phyloP scores from a whole-genome alignment of 192 early-diverging fungal species.

The Coemansia sp. region DNA sequence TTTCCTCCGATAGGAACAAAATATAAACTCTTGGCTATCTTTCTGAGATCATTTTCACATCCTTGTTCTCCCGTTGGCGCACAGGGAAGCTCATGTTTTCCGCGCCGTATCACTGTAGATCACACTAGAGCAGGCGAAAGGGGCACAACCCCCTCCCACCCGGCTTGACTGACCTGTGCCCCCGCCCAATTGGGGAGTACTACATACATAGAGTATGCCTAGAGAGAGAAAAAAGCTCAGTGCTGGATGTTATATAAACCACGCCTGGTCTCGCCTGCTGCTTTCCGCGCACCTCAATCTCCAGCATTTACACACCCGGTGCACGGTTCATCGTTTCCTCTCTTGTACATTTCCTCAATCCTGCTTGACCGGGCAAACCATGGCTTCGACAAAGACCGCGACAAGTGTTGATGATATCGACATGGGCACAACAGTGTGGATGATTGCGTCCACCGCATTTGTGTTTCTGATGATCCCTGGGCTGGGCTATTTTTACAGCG shows the following conservation, averaged over 20 bases:
- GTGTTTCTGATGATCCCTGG: constrained; percentile 79
- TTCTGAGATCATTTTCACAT: background rate
- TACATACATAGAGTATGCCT: too few relatives aligned
- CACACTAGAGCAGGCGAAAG: too few relatives aligned
- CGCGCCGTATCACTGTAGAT: too few relatives aligned
- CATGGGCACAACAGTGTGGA: constrained; percentile 73
- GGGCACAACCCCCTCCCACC: too few relatives aligned
- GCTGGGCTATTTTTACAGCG: constrained; percentile 76
- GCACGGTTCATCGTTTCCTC: too few relatives aligned
- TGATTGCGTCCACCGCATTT: constrained; percentile 66
- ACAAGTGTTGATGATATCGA: constrained; percentile 41
- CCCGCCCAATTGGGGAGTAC: too few relatives aligned
- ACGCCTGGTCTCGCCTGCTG: background rate
- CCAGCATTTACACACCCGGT: background rate
- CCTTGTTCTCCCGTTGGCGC: background rate
- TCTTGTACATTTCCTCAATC: background rate
- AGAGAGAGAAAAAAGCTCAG: background rate
- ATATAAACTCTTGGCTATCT: background rate
- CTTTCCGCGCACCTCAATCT: background rate
- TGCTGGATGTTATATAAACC: background rate
- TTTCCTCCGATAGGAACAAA: constrained; percentile 11
- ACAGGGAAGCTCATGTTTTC: too few relatives aligned
- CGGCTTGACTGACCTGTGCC: background rate
- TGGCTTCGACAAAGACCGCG: constrained; percentile 9
- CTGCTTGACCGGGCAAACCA: too few relatives aligned